A percentile compares a stretch with the other conserved stretches of the same genome.
phyloP scores from a whole-genome alignment of 2,329 filamentous ascomycete species.

The Emergomyces orientalis region DNA sequence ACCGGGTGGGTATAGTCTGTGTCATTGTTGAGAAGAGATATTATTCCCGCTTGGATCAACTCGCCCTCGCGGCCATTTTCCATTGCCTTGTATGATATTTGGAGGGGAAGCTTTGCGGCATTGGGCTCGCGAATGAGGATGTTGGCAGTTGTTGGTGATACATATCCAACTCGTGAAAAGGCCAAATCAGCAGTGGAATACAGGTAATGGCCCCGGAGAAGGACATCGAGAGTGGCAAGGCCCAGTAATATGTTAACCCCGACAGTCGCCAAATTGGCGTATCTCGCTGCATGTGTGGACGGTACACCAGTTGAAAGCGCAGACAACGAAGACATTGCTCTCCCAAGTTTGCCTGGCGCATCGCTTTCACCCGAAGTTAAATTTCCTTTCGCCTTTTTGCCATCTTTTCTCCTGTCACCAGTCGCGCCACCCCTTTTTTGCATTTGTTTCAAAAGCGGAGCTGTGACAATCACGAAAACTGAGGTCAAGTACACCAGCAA shows the following conservation, averaged over 20 bases:
- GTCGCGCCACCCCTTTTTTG: conserved; percentile 3
- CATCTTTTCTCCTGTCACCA: neutral
- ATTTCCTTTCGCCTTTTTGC: neutral
- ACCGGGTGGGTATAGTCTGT: conserved; percentile 76
- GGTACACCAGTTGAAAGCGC: conserved; percentile 70
- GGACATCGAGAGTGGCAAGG: conserved; percentile 62
- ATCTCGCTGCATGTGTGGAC: conserved; percentile 52
- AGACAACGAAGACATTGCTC: conserved; percentile 37
- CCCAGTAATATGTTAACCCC: conserved; percentile 63
- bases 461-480: conserved; percentile 18
- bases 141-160: conserved; percentile 69
- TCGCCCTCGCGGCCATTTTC: conserved; percentile 23
- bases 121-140: conserved; percentile 81
- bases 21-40: conserved; percentile 58
- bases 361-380: neutral
- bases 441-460: conserved; percentile 3
- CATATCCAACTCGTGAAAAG: conserved; percentile 78
- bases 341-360: neutral
- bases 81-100: conserved; percentile 49
- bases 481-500: conserved; percentile 40
- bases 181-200: conserved; percentile 67
- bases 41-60: conserved; percentile 58
- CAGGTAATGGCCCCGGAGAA: conserved; percentile 62
- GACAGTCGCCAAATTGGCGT: conserved; percentile 59
- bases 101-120: conserved; percentile 62